These are phyloP conservation scores for Pythium rishiriense DNA, from an alignment of 352 stramenopile species.

Conservation along the genomic window DNA sequence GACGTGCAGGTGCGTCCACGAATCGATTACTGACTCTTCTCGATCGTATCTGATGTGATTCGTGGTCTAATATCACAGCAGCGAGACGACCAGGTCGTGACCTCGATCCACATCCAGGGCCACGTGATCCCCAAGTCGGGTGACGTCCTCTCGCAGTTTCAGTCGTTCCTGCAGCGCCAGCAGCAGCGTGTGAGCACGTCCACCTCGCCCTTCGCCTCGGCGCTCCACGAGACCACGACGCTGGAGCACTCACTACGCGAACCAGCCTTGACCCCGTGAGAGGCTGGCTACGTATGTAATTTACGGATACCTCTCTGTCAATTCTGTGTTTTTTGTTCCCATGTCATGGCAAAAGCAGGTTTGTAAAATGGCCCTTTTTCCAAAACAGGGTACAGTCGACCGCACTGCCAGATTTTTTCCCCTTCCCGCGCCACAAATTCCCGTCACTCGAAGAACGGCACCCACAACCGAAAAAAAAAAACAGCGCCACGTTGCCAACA, in stretches of 20 bases:
- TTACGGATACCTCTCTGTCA: neutral
- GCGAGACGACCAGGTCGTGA: constrained; percentile 48
- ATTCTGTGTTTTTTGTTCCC: neutral
- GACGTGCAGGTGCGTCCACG: constrained; percentile 39
- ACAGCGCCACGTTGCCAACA: constrained; percentile 20
- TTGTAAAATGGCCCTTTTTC: neutral
- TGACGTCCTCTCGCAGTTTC: constrained; percentile 45
- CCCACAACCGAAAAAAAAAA: neutral
- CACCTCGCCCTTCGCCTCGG: constrained; percentile 21
- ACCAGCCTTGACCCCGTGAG: neutral
- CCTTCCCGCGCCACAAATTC: constrained; percentile 8
- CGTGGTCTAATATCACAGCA: constrained; percentile 24
- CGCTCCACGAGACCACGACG: constrained; percentile 16
- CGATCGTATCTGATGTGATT: neutral
- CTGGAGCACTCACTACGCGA: constrained; percentile 4
- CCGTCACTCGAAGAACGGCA: neutral
- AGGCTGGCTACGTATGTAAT: constrained; percentile 8
- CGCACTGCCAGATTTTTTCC: neutral
- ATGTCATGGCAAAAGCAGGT: constrained; percentile 1
- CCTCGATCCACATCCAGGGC: constrained; percentile 66
- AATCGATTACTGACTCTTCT: neutral
- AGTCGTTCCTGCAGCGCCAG: constrained; percentile 48
- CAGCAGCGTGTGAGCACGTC: constrained; percentile 22
- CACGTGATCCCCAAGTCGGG: constrained; percentile 82
- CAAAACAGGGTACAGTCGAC: constrained; percentile 1